These are phyloP conservation scores for Aspergillus sp. DNA, from an alignment of 2,329 filamentous ascomycete genomes.

Conservation along the genomic window DNA sequence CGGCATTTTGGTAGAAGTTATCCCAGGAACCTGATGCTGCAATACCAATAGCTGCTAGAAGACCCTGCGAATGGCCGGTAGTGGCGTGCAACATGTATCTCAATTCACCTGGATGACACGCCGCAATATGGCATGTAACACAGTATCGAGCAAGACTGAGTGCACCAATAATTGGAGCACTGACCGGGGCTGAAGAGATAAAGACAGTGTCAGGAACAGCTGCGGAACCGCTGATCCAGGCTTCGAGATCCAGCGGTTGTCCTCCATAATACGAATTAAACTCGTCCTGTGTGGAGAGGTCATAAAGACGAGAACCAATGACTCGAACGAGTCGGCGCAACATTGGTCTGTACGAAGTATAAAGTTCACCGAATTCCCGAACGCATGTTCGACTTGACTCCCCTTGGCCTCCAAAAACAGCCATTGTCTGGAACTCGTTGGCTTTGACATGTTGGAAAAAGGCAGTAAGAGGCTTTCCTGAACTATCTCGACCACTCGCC, in stretches of 20 bases:
- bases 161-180: constrained; percentile 41
- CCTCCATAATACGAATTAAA: constrained; percentile 10
- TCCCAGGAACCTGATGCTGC: constrained; percentile 35
- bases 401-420: constrained; percentile 22
- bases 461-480: background rate
- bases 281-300: constrained; percentile 9
- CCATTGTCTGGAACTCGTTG: constrained; percentile 12
- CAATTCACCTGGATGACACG: constrained; percentile 31
- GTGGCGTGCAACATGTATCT: constrained; percentile 22
- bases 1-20: constrained; percentile 28
- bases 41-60: constrained; percentile 37
- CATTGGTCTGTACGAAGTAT: constrained; percentile 17
- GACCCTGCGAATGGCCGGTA: constrained; percentile 42
- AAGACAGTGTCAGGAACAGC: constrained; percentile 31
- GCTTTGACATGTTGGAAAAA: constrained; percentile 14
- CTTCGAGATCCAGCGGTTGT: constrained; percentile 9
- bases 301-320: constrained; percentile 5
- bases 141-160: constrained; percentile 33
- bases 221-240: constrained; percentile 25
- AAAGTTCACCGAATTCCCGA: constrained; percentile 17
- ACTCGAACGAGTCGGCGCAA: constrained; percentile 10
- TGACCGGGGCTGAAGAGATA: constrained; percentile 37
- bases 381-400: constrained; percentile 18
- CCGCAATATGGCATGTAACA: constrained; percentile 28
- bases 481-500: background rate